Evolutionary conservation across 768 basidiomycete genomes (phyloP).

Genomic region (Tricholoma sp.): DNA sequence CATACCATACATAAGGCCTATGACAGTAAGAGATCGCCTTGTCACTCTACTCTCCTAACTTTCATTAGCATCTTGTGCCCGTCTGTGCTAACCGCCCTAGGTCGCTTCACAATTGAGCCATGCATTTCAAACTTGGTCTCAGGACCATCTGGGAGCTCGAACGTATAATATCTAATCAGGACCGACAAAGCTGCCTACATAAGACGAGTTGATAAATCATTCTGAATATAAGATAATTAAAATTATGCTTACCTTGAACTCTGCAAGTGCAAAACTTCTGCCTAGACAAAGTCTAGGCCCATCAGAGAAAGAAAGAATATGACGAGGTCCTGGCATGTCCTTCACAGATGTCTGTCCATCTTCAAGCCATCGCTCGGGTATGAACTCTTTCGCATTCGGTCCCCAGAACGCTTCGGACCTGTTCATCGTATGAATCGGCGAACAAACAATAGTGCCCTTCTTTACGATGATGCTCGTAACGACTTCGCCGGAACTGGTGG

Average conservation of each 20-base stretch:
- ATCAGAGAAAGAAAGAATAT: too few relatives aligned
- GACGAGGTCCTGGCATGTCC: slow-evolving; percentile 4
- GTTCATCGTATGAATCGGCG: slow-evolving; percentile 37
- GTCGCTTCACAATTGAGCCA: not conserved
- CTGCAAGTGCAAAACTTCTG: too few relatives aligned
- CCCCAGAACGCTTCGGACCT: slow-evolving; percentile 37
- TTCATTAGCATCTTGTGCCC: not conserved
- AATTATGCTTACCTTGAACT: too few relatives aligned
- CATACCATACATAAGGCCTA: too few relatives aligned
- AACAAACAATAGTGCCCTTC: slow-evolving; percentile 31
- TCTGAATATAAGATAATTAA: not conserved
- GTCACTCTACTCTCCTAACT: not conserved
- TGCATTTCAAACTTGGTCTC: not conserved
- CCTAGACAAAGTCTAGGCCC: too few relatives aligned
- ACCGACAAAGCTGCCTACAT: not conserved
- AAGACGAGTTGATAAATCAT: not conserved
- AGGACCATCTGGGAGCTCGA: not conserved
- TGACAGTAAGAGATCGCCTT: not conserved
- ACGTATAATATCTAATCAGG: not conserved
- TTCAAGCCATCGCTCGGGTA: slow-evolving; percentile 39
- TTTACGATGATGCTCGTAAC: slow-evolving; percentile 28
- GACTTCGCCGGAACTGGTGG: slow-evolving; percentile 19
- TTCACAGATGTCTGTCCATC: slow-evolving; percentile 19
- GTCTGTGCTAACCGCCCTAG: not conserved
- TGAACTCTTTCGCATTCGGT: slow-evolving; percentile 34